phyloP scores from a whole-genome alignment of 2,329 filamentous ascomycete genomes.

The Tolypocladium cylindrosporum region DNA sequence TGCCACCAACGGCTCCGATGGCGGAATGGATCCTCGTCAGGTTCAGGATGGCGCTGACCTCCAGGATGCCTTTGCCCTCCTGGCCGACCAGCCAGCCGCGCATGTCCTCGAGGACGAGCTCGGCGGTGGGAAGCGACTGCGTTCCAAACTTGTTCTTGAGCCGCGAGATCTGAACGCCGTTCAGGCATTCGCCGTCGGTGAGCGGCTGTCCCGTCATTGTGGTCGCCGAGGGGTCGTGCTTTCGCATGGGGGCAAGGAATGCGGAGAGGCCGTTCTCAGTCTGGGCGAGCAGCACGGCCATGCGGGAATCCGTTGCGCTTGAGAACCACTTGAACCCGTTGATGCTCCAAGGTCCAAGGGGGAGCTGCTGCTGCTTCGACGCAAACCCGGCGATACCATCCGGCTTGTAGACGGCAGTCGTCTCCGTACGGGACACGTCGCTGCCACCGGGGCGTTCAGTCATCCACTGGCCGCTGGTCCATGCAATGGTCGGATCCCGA shows the following conservation, averaged over 20 bases:
- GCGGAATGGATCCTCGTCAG: slow-evolving; percentile 53
- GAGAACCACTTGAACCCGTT: slow-evolving; percentile 55
- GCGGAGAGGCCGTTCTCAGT: slow-evolving; percentile 42
- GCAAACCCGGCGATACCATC: slow-evolving; percentile 6
- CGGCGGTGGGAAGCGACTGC: slow-evolving; percentile 58
- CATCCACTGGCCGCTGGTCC: slow-evolving; percentile 74
- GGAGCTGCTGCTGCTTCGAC: slow-evolving; percentile 10
- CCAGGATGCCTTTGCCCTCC: slow-evolving; percentile 55
- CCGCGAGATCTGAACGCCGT: slow-evolving; percentile 58
- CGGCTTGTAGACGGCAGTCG: slow-evolving; percentile 33
- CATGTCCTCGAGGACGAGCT: slow-evolving; percentile 55
- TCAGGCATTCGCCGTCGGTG: slow-evolving; percentile 35
- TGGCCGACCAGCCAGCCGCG: slow-evolving; percentile 57
- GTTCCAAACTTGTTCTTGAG: slow-evolving; percentile 68
- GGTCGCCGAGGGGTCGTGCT: slow-evolving; percentile 22
- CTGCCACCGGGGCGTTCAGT: slow-evolving; percentile 60
- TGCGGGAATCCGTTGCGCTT: slow-evolving; percentile 22
- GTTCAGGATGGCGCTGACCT: slow-evolving; percentile 59
- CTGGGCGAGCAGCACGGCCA: slow-evolving; percentile 53
- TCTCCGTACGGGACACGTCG: slow-evolving; percentile 60
- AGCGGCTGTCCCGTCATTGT: slow-evolving; percentile 15
- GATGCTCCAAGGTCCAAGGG: slow-evolving; percentile 48
- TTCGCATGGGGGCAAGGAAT: slow-evolving; percentile 56
- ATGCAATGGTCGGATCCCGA: slow-evolving; percentile 37
- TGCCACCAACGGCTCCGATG: slow-evolving; percentile 39